Evolutionary conservation across 768 basidiomycete species (phyloP).

Genomic region (Rhizopogon rudus): DNA sequence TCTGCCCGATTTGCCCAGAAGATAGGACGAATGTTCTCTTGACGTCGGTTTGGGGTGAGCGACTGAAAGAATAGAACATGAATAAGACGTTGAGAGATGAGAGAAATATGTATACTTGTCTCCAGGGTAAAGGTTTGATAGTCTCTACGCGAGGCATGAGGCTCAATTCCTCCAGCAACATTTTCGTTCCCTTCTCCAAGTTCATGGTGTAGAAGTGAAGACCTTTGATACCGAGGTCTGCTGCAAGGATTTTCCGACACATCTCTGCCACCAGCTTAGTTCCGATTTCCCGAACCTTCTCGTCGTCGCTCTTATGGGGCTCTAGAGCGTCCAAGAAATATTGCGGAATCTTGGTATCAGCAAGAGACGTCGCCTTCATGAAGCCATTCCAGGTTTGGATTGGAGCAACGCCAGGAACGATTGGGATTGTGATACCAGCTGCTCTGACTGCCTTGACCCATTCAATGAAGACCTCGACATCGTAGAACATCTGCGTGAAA

Average conservation of each 20-base stretch:
- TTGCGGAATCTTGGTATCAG: slow-evolving; percentile 77
- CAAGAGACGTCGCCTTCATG: slow-evolving; percentile 71
- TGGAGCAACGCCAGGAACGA: slow-evolving; percentile 91
- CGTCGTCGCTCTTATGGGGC: slow-evolving; percentile 88
- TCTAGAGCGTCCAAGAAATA: slow-evolving; percentile 70
- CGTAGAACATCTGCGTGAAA: slow-evolving; percentile 99
- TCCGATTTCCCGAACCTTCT: slow-evolving; percentile 87
- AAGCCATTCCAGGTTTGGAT: slow-evolving; percentile 98
- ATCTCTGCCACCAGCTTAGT: slow-evolving; percentile 94
- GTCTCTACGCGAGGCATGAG: slow-evolving; percentile 86
- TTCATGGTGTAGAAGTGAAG: slow-evolving; percentile 99
- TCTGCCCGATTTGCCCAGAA: slow-evolving; percentile 98
- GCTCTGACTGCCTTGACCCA: slow-evolving; percentile 85
- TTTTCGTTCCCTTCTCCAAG: slow-evolving; percentile 89
- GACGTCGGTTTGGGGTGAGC: slow-evolving; percentile 86
- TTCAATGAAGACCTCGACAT: slow-evolving; percentile 81
- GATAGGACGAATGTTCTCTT: slow-evolving; percentile 93
- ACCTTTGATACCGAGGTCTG: slow-evolving; percentile 78
- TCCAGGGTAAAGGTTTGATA: slow-evolving; percentile 95
- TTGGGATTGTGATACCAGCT: slow-evolving; percentile 84
- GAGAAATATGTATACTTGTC: slow-evolving; percentile 57
- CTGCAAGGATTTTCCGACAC: slow-evolving; percentile 82
- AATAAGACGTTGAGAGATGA: slow-evolving; percentile 9
- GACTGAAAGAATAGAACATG: slow-evolving; percentile 40
- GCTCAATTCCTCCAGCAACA: slow-evolving; percentile 90